Evolutionary conservation across 2,329 filamentous ascomycete species (phyloP).

Genomic region (Beauveria caledonica): DNA sequence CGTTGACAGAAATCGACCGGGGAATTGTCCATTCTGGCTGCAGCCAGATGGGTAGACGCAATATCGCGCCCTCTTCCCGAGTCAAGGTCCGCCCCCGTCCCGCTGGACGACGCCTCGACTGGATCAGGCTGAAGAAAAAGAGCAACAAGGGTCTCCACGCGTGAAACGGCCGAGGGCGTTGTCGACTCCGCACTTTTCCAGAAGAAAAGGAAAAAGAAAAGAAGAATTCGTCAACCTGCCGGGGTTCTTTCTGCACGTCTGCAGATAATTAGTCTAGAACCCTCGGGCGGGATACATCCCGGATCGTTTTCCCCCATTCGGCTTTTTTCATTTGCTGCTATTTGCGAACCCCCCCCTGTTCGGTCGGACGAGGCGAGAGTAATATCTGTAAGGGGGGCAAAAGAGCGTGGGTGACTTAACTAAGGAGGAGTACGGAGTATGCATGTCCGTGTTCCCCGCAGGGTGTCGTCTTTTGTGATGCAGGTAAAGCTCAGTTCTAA

Average conservation of each 20-base stretch:
- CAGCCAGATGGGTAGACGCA: background rate
- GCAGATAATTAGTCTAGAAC: no score
- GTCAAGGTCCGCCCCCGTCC: background rate
- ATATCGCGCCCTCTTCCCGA: background rate
- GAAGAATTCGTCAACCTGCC: background rate
- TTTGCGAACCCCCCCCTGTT: no score
- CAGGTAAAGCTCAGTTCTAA: background rate
- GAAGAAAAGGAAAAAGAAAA: no score
- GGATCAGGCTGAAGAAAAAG: background rate
- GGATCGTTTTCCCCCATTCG: no score
- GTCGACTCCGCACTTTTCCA: background rate
- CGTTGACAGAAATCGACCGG: background rate
- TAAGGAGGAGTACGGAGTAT: background rate
- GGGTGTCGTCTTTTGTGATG: background rate
- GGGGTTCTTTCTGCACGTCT: background rate
- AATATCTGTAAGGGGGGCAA: background rate
- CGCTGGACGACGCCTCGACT: conserved; percentile 1
- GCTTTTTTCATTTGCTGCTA: no score
- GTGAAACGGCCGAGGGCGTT: background rate
- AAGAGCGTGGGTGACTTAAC: background rate
- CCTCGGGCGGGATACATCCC: no score
- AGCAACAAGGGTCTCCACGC: background rate
- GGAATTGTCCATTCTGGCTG: background rate
- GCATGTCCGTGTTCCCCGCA: background rate
- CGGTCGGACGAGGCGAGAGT: no score